Conservation (phyloP, 495 filamentous ascomycete species). For the Parathielavia hyrcaniae region DNA sequence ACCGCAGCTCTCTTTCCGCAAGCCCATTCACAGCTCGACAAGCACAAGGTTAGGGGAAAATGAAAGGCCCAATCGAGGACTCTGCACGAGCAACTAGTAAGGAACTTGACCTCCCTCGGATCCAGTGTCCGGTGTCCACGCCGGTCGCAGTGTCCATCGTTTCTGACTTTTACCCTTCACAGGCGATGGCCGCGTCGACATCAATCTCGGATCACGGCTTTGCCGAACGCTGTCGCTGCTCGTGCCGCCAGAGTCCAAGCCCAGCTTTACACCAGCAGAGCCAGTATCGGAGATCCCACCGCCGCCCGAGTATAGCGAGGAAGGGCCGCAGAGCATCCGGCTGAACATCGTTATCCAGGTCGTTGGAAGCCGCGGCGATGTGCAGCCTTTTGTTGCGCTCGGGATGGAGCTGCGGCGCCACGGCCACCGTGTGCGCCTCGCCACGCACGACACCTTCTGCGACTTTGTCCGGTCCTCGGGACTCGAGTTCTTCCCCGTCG, state of each 20-base stretch:
- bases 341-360: slow-evolving; percentile 74
- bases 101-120: no score
- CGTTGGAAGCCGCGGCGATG: slow-evolving; percentile 66
- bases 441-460: slow-evolving; percentile 60
- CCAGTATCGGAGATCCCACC: background rate
- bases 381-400: slow-evolving; percentile 66
- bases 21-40: no score
- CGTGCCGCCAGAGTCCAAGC: background rate
- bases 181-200: background rate
- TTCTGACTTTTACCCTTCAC: background rate
- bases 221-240: background rate
- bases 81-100: no score
- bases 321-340: slow-evolving; percentile 4
- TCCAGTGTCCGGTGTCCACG: no score
- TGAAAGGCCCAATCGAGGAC: no score
- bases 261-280: background rate
- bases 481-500: slow-evolving; percentile 63
- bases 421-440: slow-evolving; percentile 62
- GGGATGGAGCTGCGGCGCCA: slow-evolving; percentile 56
- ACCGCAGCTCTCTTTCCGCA: no score
- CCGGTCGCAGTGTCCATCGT: no score
- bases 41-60: no score
- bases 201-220: background rate
- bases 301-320: background rate
- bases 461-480: slow-evolving; percentile 58